Conservation (phyloP, 208 protist genomes). For the Novymonas esmeraldas region DNA sequence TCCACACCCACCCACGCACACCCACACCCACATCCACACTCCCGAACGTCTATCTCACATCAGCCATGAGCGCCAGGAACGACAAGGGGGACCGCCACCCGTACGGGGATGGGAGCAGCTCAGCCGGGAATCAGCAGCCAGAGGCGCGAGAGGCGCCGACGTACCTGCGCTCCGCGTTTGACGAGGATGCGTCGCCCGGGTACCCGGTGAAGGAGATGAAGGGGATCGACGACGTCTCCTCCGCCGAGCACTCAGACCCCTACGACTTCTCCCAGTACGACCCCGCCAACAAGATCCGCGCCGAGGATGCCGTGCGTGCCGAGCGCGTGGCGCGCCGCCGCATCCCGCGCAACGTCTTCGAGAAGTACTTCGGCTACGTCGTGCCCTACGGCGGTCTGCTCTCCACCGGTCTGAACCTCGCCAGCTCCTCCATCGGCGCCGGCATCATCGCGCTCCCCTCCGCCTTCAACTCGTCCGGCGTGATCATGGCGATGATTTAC, state of each 20-base stretch:
- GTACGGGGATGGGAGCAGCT: neutral
- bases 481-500: conserved; percentile 45
- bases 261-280: conserved; percentile 29
- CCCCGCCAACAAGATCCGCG: conserved; percentile 14
- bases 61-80: neutral
- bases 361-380: conserved; percentile 45
- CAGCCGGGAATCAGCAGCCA: neutral
- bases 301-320: neutral
- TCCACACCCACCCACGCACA: neutral
- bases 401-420: conserved; percentile 53
- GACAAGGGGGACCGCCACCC: neutral
- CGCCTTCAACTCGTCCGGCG: conserved; percentile 52
- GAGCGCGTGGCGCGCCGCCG: conserved; percentile 32
- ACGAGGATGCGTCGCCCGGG: neutral
- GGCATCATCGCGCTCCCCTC: conserved; percentile 61
- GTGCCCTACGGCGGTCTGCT: conserved; percentile 59
- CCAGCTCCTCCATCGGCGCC: conserved; percentile 49
- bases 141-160: neutral
- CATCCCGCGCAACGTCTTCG: conserved; percentile 30
- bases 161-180: neutral
- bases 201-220: conserved; percentile 2
- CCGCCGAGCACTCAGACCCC: conserved; percentile 8
- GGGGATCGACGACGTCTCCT: conserved; percentile 8
- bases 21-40: neutral
- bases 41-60: neutral